A percentile compares a stretch with the other conserved stretches of the same genome.
These are phyloP conservation scores for Dactylella cylindrospora DNA, from an alignment of 2,329 filamentous ascomycete species.

Conservation along the genomic window DNA sequence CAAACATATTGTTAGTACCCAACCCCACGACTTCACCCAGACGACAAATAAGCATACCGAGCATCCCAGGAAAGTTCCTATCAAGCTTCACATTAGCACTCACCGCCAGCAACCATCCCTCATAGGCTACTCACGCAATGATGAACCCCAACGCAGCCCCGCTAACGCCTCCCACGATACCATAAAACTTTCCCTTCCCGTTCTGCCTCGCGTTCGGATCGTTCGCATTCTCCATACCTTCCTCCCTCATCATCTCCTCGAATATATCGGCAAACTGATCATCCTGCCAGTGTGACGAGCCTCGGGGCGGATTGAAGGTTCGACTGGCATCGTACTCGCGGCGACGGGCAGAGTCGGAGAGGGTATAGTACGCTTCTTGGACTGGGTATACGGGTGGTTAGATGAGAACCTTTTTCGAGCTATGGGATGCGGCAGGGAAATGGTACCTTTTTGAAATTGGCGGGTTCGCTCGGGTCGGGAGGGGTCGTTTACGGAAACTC, in stretches of 20 bases:
- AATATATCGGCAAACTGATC: constrained; percentile 87
- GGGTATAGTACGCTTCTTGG: constrained; percentile 76
- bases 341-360: constrained; percentile 76
- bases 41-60: constrained; percentile 52
- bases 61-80: constrained; percentile 78
- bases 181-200: constrained; percentile 79
- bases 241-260: constrained; percentile 84
- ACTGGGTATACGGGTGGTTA: background rate
- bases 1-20: background rate
- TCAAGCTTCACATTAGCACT: background rate
- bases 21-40: background rate
- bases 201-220: constrained; percentile 55
- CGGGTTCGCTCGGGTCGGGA: constrained; percentile 80
- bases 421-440: background rate
- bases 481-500: constrained; percentile 78
- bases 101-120: background rate
- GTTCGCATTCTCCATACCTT: constrained; percentile 75
- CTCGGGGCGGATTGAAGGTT: constrained; percentile 22
- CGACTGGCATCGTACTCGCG: constrained; percentile 77
- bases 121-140: constrained; percentile 58
- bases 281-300: constrained; percentile 56
- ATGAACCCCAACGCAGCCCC: constrained; percentile 94
- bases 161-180: constrained; percentile 77
- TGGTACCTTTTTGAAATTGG: constrained; percentile 87
- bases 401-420: background rate